Conservation (phyloP, 176 grass and related monocot genomes). For the Eragrostis curvula region DNA sequence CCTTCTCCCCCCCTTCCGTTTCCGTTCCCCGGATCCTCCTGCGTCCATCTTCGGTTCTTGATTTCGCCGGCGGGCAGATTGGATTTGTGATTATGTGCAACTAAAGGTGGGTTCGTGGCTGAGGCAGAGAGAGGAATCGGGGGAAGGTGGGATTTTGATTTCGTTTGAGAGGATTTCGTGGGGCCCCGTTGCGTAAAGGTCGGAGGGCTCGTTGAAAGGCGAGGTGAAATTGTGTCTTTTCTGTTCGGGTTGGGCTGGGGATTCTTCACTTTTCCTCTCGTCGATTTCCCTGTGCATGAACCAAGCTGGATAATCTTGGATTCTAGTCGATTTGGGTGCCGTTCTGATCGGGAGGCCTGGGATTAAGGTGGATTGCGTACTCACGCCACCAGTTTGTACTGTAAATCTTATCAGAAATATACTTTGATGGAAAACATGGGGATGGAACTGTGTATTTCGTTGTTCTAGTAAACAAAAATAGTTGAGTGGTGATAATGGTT, state of each 20-base stretch:
- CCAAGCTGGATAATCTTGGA: not conserved
- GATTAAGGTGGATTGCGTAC: not conserved
- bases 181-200: not conserved
- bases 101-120: no score
- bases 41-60: not conserved
- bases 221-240: not conserved
- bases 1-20: not conserved
- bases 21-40: not conserved
- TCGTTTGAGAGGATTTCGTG: not conserved
- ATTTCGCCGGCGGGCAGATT: not conserved
- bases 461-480: not conserved
- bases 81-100: not conserved
- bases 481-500: not conserved
- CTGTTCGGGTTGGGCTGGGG: not conserved
- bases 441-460: not conserved
- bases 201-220: not conserved
- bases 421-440: not conserved
- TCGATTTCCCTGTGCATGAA: not conserved
- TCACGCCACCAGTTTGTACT: not conserved
- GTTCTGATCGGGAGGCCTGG: not conserved
- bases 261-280: no score
- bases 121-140: not conserved
- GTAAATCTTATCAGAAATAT: not conserved
- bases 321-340: not conserved
- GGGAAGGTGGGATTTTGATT: conserved; percentile 23